These are phyloP conservation scores for Pythium rishiriense DNA, from an alignment of 352 stramenopile genomes.

Conservation along the genomic window DNA sequence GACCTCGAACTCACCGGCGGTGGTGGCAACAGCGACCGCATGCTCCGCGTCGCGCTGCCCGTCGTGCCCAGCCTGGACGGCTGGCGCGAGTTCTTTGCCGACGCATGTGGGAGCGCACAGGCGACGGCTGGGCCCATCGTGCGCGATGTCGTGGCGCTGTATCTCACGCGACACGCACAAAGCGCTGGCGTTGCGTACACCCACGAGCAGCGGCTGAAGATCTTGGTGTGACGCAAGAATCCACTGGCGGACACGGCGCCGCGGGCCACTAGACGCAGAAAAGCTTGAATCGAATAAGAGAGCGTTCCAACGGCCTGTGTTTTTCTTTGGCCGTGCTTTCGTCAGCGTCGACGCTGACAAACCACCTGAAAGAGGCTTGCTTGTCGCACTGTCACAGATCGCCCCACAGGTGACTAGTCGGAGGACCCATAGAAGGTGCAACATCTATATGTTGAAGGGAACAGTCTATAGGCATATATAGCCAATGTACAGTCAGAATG, in stretches of 20 bases:
- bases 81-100: conserved; percentile 17
- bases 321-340: too few relatives aligned
- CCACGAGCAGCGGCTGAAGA: conserved; percentile 8
- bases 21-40: background rate
- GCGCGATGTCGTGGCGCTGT: conserved; percentile 22
- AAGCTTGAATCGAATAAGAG: background rate
- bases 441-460: conserved; percentile 9
- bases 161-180: conserved; percentile 17
- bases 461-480: conserved; percentile 9
- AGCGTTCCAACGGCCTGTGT: conserved; percentile 1
- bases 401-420: background rate
- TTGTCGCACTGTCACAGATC: conserved; percentile 9
- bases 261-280: background rate
- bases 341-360: too few relatives aligned
- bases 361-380: background rate
- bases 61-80: conserved; percentile 17
- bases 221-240: background rate
- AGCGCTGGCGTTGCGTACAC: conserved; percentile 10
- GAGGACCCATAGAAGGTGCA: background rate
- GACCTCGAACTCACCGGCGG: conserved; percentile 12
- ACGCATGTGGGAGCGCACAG: conserved; percentile 2
- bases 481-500: background rate
- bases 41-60: conserved; percentile 19
- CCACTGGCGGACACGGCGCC: background rate
- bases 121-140: conserved; percentile 7